These are phyloP conservation scores for Kwoniella botswanensis DNA, from an alignment of 768 basidiomycete species.

Conservation along the genomic window DNA sequence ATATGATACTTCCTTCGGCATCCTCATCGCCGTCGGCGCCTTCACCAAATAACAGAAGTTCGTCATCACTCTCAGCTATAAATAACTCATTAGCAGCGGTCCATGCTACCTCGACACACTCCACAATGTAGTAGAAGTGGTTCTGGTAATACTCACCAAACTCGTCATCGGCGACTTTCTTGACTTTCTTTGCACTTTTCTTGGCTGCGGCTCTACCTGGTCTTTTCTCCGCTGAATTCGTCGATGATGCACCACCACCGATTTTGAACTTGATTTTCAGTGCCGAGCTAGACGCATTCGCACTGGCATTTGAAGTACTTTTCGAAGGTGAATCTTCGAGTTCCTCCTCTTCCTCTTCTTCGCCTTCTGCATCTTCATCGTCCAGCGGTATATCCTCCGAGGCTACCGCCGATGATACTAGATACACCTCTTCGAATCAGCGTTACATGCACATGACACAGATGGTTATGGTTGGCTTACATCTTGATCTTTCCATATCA, in stretches of 20 bases:
- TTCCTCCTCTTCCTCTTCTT: conserved; percentile 27
- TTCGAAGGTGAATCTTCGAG: conserved; percentile 4
- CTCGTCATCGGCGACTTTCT: conserved; percentile 36
- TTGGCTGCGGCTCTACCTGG: conserved; percentile 39
- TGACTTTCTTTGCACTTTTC: conserved; percentile 42
- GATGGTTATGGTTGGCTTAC: conserved; percentile 12
- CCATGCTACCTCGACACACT: too few relatives aligned
- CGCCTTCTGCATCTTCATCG: conserved; percentile 8
- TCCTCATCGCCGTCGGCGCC: conserved; percentile 20
- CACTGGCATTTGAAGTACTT: conserved; percentile 1
- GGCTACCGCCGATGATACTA: conserved; percentile 12
- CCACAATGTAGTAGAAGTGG: too few relatives aligned
- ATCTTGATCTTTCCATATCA: conserved; percentile 16
- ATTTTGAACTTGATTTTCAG: conserved; percentile 42
- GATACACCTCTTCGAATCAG: neutral
- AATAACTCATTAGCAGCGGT: neutral
- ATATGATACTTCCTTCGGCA: conserved; percentile 14
- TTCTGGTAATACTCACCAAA: conserved; percentile 30
- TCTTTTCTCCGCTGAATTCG: conserved; percentile 7
- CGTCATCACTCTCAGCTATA: conserved; percentile 32
- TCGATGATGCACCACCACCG: neutral
- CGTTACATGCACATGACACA: conserved; percentile 3
- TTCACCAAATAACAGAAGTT: conserved; percentile 17
- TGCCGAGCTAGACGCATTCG: conserved; percentile 14
- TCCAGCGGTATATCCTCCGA: conserved; percentile 22